Base-by-base conservation (phyloP, 441 rosid genomes). In the Eruca vesicaria region DNA sequence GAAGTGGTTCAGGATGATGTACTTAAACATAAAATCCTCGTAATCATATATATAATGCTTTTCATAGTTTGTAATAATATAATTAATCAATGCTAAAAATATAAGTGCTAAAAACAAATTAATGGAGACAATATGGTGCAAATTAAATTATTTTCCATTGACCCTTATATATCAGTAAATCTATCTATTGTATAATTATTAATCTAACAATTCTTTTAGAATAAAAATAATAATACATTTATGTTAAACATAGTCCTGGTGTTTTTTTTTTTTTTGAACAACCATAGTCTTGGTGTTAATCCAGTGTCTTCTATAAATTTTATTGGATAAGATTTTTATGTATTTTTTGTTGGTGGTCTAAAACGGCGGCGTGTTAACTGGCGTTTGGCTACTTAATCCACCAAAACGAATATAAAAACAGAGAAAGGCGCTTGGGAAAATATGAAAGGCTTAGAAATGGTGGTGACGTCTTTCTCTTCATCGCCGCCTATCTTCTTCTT, bases 371-470 rank as follows among this genome's bases (percentile, higher is more conserved):
- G 76, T 66, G 19, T 68, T 6, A 0, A 9, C 5, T 68, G 18
- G 35, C 7, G 14, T 28, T 61, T 19, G 68, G 7, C 16, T 43
- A 43, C 0, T 26, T 68, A 11, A 43, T 66, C 18, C 8, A 48
- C 32, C 11, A n/a, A 2, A 29, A 18, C 11, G 14, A 70, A 65
- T 63, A 65, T 64, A 77, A 58, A 52, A 71, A 28, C 31, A 71
- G 72, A 58, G 23, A 48, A 21, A 18, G 38, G 45, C 5, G 29
- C 57, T 20, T 48, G 12, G 12, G 73, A 71, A 65, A 58, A 59
- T 71, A 77, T 18, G 72, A 35, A 71, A 77, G 77, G 77, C 77
- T 77, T 50, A 77, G 80, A 77, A 77, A 77, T 77, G 80, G 80
- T 66, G 80, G 76, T 71, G 80, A 71, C 80, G 73, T 77, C 76